Conservation (phyloP, 257 asterid species). For the Gentiana dahurica region DNA sequence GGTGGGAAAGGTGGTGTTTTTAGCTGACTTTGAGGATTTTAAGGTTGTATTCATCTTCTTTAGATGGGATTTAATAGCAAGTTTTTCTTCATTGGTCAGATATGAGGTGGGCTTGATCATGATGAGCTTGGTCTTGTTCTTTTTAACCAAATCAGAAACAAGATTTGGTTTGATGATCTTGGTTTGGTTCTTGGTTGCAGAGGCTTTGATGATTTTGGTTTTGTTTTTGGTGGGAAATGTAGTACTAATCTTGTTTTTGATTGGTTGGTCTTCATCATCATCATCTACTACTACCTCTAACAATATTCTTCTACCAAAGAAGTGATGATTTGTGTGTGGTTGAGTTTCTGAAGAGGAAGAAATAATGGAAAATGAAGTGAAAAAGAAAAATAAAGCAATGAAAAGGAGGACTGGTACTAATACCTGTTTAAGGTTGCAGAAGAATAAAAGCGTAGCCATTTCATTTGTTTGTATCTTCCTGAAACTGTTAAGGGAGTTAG, state of each 20-base stretch:
- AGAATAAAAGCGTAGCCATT: no score
- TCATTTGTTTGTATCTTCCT: no score
- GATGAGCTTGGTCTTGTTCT: constrained; percentile 28
- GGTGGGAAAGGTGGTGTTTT: constrained; percentile 11
- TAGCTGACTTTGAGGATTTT: constrained; percentile 34
- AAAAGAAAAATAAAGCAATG: no score
- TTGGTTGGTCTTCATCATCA: no score
- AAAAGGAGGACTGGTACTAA: no score
- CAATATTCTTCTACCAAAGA: no score
- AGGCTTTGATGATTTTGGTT: constrained; percentile 10
- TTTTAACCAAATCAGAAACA: constrained; percentile 15
- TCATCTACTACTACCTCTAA: no score
- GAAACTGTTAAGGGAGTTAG: no score
- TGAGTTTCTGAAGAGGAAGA: no score
- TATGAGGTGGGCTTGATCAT: constrained; percentile 18
- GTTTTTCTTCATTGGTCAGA: constrained; percentile 4
- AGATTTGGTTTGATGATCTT: constrained; percentile 16
- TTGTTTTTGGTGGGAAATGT: constrained; percentile 22
- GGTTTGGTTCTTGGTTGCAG: constrained; percentile 37
- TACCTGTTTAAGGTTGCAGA: no score
- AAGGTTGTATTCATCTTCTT: constrained; percentile 67
- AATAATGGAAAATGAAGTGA: no score
- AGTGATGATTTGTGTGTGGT: no score
- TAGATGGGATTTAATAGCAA: constrained; percentile 29
- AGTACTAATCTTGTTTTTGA: background rate